phyloP scores from a whole-genome alignment of 1,284 basidiomycete genomes.

The Naganishia cerealis region DNA sequence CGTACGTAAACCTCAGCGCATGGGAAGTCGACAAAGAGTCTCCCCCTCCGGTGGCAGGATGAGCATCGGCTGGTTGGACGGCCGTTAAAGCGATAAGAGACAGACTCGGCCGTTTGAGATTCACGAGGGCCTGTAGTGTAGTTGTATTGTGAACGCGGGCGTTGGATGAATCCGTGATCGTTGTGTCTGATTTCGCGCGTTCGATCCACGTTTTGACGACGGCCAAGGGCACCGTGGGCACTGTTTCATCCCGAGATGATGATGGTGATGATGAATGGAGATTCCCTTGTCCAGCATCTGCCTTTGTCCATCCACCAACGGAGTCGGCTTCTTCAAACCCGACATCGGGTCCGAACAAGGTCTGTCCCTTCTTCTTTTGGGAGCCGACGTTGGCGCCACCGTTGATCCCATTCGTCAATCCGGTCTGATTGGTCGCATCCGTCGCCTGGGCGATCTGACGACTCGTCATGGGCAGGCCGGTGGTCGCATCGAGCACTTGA shows the following conservation, averaged over 20 bases:
- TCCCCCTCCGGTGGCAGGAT: slow-evolving; percentile 43
- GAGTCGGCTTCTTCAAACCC: slow-evolving; percentile 57
- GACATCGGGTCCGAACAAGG: slow-evolving; percentile 71
- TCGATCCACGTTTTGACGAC: slow-evolving; percentile 77
- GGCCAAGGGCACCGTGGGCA: slow-evolving; percentile 71
- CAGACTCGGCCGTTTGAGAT: slow-evolving; percentile 82
- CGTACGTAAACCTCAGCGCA: slow-evolving; percentile 81
- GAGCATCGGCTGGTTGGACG: slow-evolving; percentile 55
- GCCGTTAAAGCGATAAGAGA: slow-evolving; percentile 65
- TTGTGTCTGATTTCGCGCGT: slow-evolving; percentile 68
- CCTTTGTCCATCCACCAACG: slow-evolving; percentile 49
- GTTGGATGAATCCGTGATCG: slow-evolving; percentile 30
- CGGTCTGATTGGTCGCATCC: slow-evolving; percentile 28
- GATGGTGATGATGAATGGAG: too few species aligned
- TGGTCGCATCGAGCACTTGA: slow-evolving; percentile 15
- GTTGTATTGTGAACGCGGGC: slow-evolving; percentile 71
- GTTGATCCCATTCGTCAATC: not conserved
- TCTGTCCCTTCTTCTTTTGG: slow-evolving; percentile 58
- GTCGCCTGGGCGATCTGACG: slow-evolving; percentile 27
- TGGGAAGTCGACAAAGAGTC: slow-evolving; percentile 53
- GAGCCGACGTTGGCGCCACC: slow-evolving; percentile 8
- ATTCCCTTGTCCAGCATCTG: slow-evolving; percentile 38
- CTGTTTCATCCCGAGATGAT: not conserved
- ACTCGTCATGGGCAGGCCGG: slow-evolving; percentile 24
- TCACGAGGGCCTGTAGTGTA: slow-evolving; percentile 84